These are phyloP conservation scores for Rhipidocladum racemiflorum DNA, from an alignment of 176 grass and related monocot species.

Conservation along the genomic window DNA sequence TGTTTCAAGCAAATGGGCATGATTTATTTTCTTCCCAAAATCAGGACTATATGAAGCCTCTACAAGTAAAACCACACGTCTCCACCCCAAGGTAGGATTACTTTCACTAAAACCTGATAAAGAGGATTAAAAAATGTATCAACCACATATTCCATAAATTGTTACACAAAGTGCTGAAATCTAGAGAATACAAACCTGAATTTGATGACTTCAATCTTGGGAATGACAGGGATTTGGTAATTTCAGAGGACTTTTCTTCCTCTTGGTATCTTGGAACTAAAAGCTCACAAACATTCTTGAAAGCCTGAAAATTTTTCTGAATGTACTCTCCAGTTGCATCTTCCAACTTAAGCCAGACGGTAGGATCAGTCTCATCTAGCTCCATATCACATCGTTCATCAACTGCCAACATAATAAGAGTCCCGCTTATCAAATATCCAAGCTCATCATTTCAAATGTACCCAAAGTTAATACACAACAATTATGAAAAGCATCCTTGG, in stretches of 20 bases:
- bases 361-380: constrained; percentile 94
- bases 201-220: constrained; percentile 60
- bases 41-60: constrained; percentile 79
- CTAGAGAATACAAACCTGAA: constrained; percentile 52
- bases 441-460: not conserved
- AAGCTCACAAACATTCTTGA: constrained; percentile 82
- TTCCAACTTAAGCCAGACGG: constrained; percentile 90
- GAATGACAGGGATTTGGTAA: constrained; percentile 66
- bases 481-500: constrained; percentile 9
- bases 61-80: constrained; percentile 86
- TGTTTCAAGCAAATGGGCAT: constrained; percentile 74
- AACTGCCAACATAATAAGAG: constrained; percentile 57
- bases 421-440: constrained; percentile 18
- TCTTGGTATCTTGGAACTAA: constrained; percentile 73
- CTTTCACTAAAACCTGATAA: constrained; percentile 57
- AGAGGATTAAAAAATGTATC: constrained; percentile 23
- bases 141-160: not conserved
- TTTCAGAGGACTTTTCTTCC: constrained; percentile 61
- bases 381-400: constrained; percentile 98
- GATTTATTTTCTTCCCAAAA: constrained; percentile 67
- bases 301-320: constrained; percentile 65
- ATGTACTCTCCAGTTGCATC: constrained; percentile 93
- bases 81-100: constrained; percentile 91
- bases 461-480: not conserved
- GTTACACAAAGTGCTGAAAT: not conserved